Evolutionary conservation across 2,329 filamentous ascomycete genomes (phyloP).

Genomic region (Fusarium sp.): DNA sequence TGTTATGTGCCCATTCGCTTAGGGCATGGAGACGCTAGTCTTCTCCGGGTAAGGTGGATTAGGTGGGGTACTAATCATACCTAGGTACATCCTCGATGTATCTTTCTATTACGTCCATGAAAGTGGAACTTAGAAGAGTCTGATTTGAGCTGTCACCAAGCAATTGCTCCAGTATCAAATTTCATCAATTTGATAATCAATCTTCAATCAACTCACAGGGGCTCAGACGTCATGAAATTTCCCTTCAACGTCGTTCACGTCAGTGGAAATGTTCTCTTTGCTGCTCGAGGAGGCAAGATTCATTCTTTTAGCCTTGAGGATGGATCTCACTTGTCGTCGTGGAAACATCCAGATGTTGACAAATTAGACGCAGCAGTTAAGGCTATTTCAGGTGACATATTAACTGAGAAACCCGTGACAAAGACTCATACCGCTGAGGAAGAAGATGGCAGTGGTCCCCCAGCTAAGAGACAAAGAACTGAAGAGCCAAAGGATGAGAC

Average conservation of each 20-base stretch:
- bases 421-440: conserved; percentile 14
- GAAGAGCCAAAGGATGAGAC: conserved; percentile 36
- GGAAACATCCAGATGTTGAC: conserved; percentile 61
- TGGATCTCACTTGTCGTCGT: conserved; percentile 67
- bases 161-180: conserved; percentile 11
- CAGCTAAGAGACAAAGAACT: conserved; percentile 49
- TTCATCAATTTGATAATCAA: not conserved
- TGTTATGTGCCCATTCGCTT: conserved; percentile 46
- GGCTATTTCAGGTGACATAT: conserved; percentile 16
- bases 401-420: conserved; percentile 18
- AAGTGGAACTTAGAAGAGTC: conserved; percentile 32
- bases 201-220: not conserved
- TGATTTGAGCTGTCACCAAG: conserved; percentile 9
- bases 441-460: conserved; percentile 44
- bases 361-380: conserved; percentile 45
- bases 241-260: conserved; percentile 73
- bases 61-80: not conserved
- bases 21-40: conserved; percentile 50
- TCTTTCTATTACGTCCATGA: conserved; percentile 40
- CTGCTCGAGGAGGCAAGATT: conserved; percentile 77
- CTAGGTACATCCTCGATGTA: conserved; percentile 47
- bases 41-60: conserved; percentile 19
- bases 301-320: conserved; percentile 71
- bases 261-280: conserved; percentile 69
- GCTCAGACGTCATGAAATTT: conserved; percentile 51